Evolutionary conservation across 2,329 filamentous ascomycete genomes (phyloP).

Genomic region (Pseudogymnoascus sp.): DNA sequence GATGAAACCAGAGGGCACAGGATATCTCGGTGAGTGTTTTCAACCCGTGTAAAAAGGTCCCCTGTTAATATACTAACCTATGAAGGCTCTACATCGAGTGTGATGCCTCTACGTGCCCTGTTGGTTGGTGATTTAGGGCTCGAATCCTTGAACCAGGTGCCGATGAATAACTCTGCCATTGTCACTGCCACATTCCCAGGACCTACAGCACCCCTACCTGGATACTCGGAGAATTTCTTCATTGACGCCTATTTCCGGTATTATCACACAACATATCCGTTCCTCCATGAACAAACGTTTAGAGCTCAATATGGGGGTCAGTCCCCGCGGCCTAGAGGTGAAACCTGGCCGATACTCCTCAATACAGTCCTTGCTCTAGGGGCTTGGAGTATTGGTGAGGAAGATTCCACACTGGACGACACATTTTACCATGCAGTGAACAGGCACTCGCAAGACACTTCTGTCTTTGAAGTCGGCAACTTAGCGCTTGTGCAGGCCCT

Average conservation of each 20-base stretch:
- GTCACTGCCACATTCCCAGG: neutral
- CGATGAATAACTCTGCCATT: neutral
- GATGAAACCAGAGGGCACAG: constrained; percentile 32
- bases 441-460: constrained; percentile 27
- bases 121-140: neutral
- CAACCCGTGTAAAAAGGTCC: neutral
- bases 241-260: constrained; percentile 20
- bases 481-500: constrained; percentile 31
- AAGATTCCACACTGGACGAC: constrained; percentile 27
- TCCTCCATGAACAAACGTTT: constrained; percentile 21
- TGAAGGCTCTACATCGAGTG: neutral
- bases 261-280: constrained; percentile 21
- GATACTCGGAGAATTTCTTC: constrained; percentile 12
- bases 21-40: constrained; percentile 28
- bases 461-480: constrained; percentile 32
- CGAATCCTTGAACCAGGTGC: neutral
- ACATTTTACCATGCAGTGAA: constrained; percentile 29
- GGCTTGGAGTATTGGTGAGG: constrained; percentile 31
- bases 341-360: constrained; percentile 32
- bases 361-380: constrained; percentile 35
- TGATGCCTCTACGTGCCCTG: neutral
- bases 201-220: neutral
- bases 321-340: constrained; percentile 21
- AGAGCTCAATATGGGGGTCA: constrained; percentile 16
- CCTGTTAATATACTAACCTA: neutral